These are phyloP conservation scores for Pogostemon cablin DNA, from an alignment of 257 asterid species.

Conservation along the genomic window DNA sequence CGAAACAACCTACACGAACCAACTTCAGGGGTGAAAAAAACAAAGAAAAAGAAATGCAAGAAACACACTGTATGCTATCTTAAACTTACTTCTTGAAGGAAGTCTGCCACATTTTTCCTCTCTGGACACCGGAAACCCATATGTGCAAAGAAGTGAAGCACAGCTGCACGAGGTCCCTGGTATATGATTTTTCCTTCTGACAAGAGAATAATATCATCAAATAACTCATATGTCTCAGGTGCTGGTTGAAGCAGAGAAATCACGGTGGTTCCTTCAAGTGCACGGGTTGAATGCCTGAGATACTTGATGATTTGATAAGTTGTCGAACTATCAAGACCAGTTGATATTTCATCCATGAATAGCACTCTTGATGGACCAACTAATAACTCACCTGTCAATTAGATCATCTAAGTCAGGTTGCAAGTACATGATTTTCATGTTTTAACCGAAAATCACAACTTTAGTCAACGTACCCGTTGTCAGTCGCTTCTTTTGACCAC, in stretches of 20 bases:
- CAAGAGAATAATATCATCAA: constrained; percentile 86
- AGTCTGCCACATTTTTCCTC: constrained; percentile 91
- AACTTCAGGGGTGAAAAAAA: constrained; percentile 25
- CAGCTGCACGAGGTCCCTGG: constrained; percentile 84
- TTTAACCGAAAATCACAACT: constrained; percentile 28
- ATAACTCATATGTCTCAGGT: constrained; percentile 93
- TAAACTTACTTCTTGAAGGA: constrained; percentile 88
- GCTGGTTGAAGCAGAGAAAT: constrained; percentile 97
- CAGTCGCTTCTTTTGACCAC: constrained; percentile 95
- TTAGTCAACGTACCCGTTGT: constrained; percentile 63
- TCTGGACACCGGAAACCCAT: constrained; percentile 90
- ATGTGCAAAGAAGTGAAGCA: constrained; percentile 66
- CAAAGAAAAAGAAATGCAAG: constrained; percentile 8
- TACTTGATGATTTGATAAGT: constrained; percentile 82
- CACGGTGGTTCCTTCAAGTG: constrained; percentile 79
- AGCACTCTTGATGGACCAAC: constrained; percentile 85
- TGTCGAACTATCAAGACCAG: constrained; percentile 95
- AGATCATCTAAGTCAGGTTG: constrained; percentile 39
- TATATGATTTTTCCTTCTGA: constrained; percentile 87
- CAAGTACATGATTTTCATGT: constrained; percentile 16
- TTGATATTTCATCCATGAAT: constrained; percentile 97
- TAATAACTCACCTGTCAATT: constrained; percentile 76
- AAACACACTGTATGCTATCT: constrained; percentile 29
- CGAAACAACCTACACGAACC: constrained; percentile 66
- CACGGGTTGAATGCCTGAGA: constrained; percentile 76